Base-by-base conservation (phyloP, 176 grass and related monocot genomes). In the Oryza meyeriana region DNA sequence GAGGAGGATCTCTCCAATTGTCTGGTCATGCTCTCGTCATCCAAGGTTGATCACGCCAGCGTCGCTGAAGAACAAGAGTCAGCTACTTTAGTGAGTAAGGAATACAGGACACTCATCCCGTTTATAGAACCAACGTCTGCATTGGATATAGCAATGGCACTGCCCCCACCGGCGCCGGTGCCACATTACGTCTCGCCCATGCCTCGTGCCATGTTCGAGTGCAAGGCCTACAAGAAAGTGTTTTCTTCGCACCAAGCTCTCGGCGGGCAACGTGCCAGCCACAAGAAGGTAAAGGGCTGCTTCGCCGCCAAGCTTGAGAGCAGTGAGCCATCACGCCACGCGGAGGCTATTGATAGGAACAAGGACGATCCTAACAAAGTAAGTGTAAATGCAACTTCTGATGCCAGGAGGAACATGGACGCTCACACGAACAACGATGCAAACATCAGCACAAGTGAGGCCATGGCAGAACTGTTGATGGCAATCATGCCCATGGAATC, bases 231-330 rank as follows among this genome's bases (percentile, higher is more conserved):
- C 61, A 94, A 94, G 30, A 98, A 98, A 66, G 92, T 94, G 12
- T 98, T 98, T 81, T 91, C 77, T n/a, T 98, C 95, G 3, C 92
- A 94, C 71, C 95, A 98, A 68, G 95, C 95, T 20, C 90, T 98
- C 2, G 92, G 95, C 7, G 92, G 95, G 0, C 95, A 98, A 72
- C 72, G 95, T 8, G 95, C 95, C 38, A 98, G 95, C 79, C 95
- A 98, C 66, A 98, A 94, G 78, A 98, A 93, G 41, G 92, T 94
- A 12, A 98, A 98, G 76, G 90, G 92, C 0, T 98, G 92, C 76
- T 98, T 92, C 32, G 87, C 90, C 1, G 84, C 79, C 9, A 87
- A 64, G 61, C 22, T 85, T 47, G 78, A 88, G 4, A 82, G 8
- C 68, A 81, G 6, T 36, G 35, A 36, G 5, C 35, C 35, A 36